phyloP scores from a whole-genome alignment of 495 filamentous ascomycete genomes.

The Podospora pseudopauciseta region DNA sequence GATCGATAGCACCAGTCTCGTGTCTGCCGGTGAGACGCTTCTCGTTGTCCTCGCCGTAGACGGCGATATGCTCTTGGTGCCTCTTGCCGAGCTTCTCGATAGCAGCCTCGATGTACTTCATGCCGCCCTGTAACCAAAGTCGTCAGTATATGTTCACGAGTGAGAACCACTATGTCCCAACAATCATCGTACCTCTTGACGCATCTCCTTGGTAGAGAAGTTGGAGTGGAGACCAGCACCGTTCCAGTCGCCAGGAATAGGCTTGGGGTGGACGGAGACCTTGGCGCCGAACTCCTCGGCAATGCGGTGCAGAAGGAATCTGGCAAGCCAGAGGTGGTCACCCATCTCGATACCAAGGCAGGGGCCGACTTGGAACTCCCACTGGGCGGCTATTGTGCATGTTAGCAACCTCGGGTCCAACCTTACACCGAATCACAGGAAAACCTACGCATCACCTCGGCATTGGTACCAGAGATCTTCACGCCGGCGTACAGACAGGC shows the following conservation, averaged over 20 bases:
- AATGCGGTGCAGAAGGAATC: slow-evolving; percentile 93
- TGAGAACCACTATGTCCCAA: too few relatives aligned
- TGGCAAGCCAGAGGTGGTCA: slow-evolving; percentile 95
- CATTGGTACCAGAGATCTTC: slow-evolving; percentile 97
- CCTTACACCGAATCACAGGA: not conserved
- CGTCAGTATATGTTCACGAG: slow-evolving; percentile 36
- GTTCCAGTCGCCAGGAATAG: slow-evolving; percentile 99
- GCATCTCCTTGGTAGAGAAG: slow-evolving; percentile 84
- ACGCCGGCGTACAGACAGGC: slow-evolving; percentile 89
- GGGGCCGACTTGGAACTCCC: slow-evolving; percentile 98
- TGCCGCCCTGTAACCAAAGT: slow-evolving; percentile 57
- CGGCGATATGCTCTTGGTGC: slow-evolving; percentile 91
- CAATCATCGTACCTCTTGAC: slow-evolving; percentile 29
- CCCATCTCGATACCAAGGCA: slow-evolving; percentile 90
- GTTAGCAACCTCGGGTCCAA: slow-evolving; percentile 1
- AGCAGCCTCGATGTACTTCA: slow-evolving; percentile 82
- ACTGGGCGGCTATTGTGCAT: slow-evolving; percentile 61
- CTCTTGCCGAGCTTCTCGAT: slow-evolving; percentile 66
- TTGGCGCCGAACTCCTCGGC: slow-evolving; percentile 96
- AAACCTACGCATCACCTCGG: slow-evolving; percentile 63
- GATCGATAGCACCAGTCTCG: slow-evolving; percentile 90
- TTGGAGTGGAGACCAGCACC: slow-evolving; percentile 96
- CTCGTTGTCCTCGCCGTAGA: slow-evolving; percentile 94
- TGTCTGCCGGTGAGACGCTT: slow-evolving; percentile 88
- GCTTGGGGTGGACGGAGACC: slow-evolving; percentile 96